Percentiles rank a stretch among this genome's conserved stretches.
Conservation (phyloP, 192 early-diverging fungal species). For the Rhizophagus prolifer region DNA sequence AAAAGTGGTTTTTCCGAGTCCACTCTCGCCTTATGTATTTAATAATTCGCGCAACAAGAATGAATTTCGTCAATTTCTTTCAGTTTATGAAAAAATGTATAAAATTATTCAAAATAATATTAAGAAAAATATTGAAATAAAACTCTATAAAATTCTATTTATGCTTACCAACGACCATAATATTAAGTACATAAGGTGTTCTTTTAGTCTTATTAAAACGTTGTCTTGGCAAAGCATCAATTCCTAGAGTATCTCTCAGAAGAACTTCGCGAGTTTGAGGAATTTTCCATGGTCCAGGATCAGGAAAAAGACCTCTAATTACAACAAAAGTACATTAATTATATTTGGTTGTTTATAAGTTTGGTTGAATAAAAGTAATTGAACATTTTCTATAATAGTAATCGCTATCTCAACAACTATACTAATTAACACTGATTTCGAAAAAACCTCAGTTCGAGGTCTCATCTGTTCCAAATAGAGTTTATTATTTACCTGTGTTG, state of each 20-base stretch:
- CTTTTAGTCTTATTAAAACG: conserved; percentile 65
- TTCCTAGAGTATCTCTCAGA: conserved; percentile 61
- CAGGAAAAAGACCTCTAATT: conserved; percentile 61
- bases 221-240: conserved; percentile 71
- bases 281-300: conserved; percentile 84
- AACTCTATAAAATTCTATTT: not conserved
- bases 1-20: conserved; percentile 98
- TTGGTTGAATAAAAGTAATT: not conserved
- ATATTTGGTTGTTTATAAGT: not conserved
- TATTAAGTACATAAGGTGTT: conserved; percentile 82
- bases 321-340: not conserved
- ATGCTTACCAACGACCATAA: conserved; percentile 89
- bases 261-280: conserved; percentile 60
- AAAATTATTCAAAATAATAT: conserved; percentile 18
- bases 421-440: too few species aligned
- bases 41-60: conserved; percentile 15
- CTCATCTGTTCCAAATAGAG: not conserved
- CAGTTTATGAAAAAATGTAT: not conserved
- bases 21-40: conserved; percentile 77
- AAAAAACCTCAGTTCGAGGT: not conserved
- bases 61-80: not conserved
- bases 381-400: not conserved
- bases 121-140: not conserved
- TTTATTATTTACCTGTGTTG: conserved; percentile 49
- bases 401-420: too few species aligned